Evolutionary conservation across 2,329 filamentous ascomycete genomes (phyloP).

Genomic region (Aspergillus fischeri): DNA sequence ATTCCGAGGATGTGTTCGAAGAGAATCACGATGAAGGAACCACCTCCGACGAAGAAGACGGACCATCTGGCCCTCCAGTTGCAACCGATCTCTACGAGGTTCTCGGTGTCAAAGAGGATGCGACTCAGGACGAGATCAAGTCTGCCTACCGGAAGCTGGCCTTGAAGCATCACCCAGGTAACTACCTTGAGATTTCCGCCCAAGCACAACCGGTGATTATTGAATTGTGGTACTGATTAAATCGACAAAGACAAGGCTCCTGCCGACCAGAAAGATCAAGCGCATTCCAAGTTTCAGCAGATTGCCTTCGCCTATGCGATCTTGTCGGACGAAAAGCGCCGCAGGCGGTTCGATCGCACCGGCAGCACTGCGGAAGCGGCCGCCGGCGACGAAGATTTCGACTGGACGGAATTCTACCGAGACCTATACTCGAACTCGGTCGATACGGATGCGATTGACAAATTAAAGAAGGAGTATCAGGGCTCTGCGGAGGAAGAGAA

Average conservation of each 20-base stretch:
- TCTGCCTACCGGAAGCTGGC: conserved; percentile 88
- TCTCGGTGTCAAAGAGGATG: conserved; percentile 65
- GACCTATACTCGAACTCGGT: conserved; percentile 77
- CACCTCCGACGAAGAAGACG: conserved; percentile 5
- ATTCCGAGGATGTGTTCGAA: neutral
- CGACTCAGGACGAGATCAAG: conserved; percentile 77
- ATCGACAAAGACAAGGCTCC: conserved; percentile 66
- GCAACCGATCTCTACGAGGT: conserved; percentile 66
- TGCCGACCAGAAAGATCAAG: conserved; percentile 62
- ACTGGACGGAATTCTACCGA: conserved; percentile 87
- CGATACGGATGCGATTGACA: conserved; percentile 67
- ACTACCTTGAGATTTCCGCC: conserved; percentile 7
- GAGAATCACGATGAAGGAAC: neutral
- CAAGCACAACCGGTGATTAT: neutral
- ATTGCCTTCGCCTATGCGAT: conserved; percentile 93
- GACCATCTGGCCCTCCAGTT: conserved; percentile 16
- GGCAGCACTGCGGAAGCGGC: conserved; percentile 84
- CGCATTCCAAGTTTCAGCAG: conserved; percentile 79
- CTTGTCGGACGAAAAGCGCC: conserved; percentile 75
- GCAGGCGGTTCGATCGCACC: conserved; percentile 82
- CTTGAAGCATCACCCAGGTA: conserved; percentile 81
- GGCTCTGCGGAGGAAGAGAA: conserved; percentile 77
- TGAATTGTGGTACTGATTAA: neutral
- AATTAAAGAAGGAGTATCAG: conserved; percentile 76
- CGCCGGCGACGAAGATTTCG: conserved; percentile 68